Evolutionary conservation across 495 filamentous ascomycete species (phyloP), one percentile per base, ranked within the genome.

Genomic region (Rostrohypoxylon terebratum): DNA sequence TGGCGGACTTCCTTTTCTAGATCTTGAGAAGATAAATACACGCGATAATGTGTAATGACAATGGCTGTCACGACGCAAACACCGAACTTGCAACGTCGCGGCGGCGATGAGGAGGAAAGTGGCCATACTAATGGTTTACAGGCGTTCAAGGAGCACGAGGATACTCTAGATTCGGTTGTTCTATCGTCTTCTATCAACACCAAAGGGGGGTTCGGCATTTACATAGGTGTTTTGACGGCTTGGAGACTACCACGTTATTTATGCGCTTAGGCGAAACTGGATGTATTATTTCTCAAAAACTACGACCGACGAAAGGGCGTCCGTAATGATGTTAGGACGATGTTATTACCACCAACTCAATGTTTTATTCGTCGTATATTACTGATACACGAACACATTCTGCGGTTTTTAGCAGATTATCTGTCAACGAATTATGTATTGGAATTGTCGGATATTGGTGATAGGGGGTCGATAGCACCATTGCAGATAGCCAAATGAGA

Each of bases 1-100:
- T 87, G 84, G 86, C 81, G 77, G 66, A 76, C 80, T 3, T 72
- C 81, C 11, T 85, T 85, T 59, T 75, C 72, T 6, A 75, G 64
- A 60, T 65, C 72, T 59, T 68, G 64, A 68, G 33, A 20, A 57
- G 4, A 44, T 25, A 23, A 1, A 59, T 42, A 70, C 36, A 65
- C 62, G 50, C 44, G 58, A 67, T 63, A 40, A 70, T 67, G 63
- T 74, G 63, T 63, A 38, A 66, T 59, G 62, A 66, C 47, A 58
- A 63, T 21, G 50, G 53, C 42, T 47, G 53, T 44, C 63, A 59
- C 36, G 44, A 67, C 48, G 63, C 66, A 67, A 53, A 45, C 50
- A 74, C 58, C 33, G 34, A 59, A 62, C 28, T 51, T 28, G 13
- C 71, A 48, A 66, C 38, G 57, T 34, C 59, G 71, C 62, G 33